Evolutionary conservation across 495 filamentous ascomycete genomes (phyloP), one percentile per base, ranked within the genome.

Genomic region (Talaromyces liani): DNA sequence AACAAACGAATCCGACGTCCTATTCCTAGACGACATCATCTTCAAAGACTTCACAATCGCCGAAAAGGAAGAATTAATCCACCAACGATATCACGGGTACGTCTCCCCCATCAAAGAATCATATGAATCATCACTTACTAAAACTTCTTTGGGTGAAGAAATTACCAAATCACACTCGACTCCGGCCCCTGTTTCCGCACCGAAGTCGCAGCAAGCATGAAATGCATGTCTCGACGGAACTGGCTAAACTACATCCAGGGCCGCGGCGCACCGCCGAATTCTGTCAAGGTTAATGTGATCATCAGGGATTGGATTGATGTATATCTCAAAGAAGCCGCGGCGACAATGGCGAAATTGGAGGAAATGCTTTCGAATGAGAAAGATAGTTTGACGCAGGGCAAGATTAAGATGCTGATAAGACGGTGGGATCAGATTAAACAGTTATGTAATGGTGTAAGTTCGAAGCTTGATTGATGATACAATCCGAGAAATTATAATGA

Each of bases 1-100:
- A 7, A 67, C 77, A n/a, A 93, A 93, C 65, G 73, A 75, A 14
- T 88, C 81, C 72, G 91, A 94, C 65, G 81, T 82, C 66, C 70
- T 87, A 7, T 77, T 76, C n/a, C 79, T 94, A 1, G 90, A 93
- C 67, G 84, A 88, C 45, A 80, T 83, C 24, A 72, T 94, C 60
- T 73, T 90, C 36, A 79, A 79, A 27, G 75, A 78, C 29, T 65
- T 90, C n/a, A 75, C 67, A 20, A 51, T 67, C 0, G 65, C 66
- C 4, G 79, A 84, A 54, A 80, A 77, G 61, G 79, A 79, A 29
- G 72, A 79, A 22, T 73, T 91, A 22, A 80, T 83, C 25, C 72
- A 80, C 24, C 73, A 74, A 27, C 85, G 85, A 27, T 92, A 90
- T 68, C 75, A 88, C 58, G 90, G 88, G 65, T 82, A 72, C 59